Percentiles rank a stretch among this genome's conserved stretches.
Conservation (phyloP, 176 grass and related monocot genomes). For the Hsuehochloa calcarea region DNA sequence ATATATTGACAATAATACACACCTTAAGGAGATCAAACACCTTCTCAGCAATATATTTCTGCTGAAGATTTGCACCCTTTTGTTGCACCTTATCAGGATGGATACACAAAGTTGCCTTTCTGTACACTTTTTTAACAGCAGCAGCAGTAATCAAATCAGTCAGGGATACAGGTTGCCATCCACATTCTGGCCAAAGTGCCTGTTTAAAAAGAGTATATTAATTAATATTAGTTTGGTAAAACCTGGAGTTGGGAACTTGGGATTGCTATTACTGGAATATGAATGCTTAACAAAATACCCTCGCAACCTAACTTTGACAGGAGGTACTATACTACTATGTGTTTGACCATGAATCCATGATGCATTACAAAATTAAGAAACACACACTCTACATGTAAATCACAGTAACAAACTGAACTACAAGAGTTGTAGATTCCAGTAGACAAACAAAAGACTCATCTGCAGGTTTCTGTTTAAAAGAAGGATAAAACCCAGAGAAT, state of each 20-base stretch:
- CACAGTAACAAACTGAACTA: neutral
- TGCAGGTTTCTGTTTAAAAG: slow-evolving; percentile 1
- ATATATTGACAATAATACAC: slow-evolving; percentile 21
- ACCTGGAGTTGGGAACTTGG: neutral
- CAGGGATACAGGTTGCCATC: slow-evolving; percentile 78
- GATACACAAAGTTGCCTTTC: slow-evolving; percentile 80
- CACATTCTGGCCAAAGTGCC: slow-evolving; percentile 88
- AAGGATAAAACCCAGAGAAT: neutral
- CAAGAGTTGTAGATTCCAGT: neutral
- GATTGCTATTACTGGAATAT: neutral
- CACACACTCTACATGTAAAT: neutral
- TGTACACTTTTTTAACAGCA: slow-evolving; percentile 69
- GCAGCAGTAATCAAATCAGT: slow-evolving; percentile 73
- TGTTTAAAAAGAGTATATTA: slow-evolving; percentile 33
- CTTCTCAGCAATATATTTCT: slow-evolving; percentile 81
- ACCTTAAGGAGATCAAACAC: slow-evolving; percentile 93
- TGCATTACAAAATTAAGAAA: slow-evolving; percentile 22
- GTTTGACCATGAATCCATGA: neutral
- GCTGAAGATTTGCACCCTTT: slow-evolving; percentile 72
- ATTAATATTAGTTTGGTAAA: slow-evolving; percentile 24
- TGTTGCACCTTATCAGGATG: slow-evolving; percentile 90
- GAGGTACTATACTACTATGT: slow-evolving; percentile 2
- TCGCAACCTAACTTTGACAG: neutral
- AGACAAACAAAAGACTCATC: neutral
- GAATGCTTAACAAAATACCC: slow-evolving; percentile 6